phyloP scores from a whole-genome alignment of 2,329 filamentous ascomycete genomes.

The Hawksworthiomyces lignivorus region DNA sequence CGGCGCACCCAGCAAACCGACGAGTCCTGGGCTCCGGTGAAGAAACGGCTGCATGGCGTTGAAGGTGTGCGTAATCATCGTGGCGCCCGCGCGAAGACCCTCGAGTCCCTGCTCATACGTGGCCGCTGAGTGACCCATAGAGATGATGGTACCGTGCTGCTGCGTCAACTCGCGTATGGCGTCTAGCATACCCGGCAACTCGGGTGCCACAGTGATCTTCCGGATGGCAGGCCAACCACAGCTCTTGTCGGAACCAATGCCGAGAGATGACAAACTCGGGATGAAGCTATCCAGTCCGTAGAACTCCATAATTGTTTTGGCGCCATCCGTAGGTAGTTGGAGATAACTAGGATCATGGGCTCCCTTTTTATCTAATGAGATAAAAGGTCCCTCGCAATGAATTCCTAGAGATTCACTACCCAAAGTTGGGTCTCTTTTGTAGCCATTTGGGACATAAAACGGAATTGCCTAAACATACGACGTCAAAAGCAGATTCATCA shows the following conservation, averaged over 20 bases:
- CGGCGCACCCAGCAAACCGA: conserved; percentile 65
- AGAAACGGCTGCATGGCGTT: conserved; percentile 85
- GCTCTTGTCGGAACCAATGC: conserved; percentile 43
- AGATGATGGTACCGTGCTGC: conserved; percentile 56
- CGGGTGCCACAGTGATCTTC: conserved; percentile 75
- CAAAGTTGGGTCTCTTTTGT: conserved; percentile 31
- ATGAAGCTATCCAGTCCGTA: conserved; percentile 62
- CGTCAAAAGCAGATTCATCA: too few relatives aligned
- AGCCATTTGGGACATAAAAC: background rate
- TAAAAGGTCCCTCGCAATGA: conserved; percentile 49
- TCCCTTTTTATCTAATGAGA: conserved; percentile 70
- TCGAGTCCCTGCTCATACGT: conserved; percentile 68
- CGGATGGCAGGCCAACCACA: conserved; percentile 46
- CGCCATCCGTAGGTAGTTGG: background rate
- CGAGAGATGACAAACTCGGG: too few relatives aligned
- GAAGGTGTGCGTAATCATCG: conserved; percentile 82
- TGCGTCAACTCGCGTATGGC: conserved; percentile 56
- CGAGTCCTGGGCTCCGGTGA: conserved; percentile 78
- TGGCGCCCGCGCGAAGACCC: conserved; percentile 62
- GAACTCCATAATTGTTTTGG: conserved; percentile 51
- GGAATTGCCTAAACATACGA: conserved; percentile 39
- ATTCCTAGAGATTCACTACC: conserved; percentile 64
- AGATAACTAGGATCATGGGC: conserved; percentile 43
- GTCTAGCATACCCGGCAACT: conserved; percentile 59
- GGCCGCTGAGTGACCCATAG: conserved; percentile 74